Percentiles rank a stretch among this genome's conserved stretches.
Evolutionary conservation across 2,329 filamentous ascomycete genomes (phyloP).

Genomic region (Fusarium temperatum): DNA sequence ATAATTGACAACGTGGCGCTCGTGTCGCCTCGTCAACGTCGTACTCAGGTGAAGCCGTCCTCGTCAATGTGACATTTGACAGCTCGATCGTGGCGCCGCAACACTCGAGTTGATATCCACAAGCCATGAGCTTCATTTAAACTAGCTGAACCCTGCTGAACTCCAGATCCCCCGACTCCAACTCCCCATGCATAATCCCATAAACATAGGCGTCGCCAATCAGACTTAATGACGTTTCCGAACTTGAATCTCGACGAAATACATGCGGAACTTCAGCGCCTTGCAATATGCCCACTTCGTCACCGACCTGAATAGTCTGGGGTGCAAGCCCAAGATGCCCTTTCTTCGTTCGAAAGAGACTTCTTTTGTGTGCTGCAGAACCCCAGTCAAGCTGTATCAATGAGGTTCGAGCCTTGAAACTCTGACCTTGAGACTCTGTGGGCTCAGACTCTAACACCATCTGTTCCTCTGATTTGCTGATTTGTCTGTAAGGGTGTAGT

Average conservation of each 20-base stretch:
- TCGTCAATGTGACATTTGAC: background rate
- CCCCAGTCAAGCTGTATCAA: background rate
- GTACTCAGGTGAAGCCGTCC: background rate
- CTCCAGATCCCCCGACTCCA: background rate
- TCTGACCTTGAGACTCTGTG: background rate
- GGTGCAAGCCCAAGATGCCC: background rate
- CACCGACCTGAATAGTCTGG: background rate
- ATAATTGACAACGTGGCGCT: background rate
- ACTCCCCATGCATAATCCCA: background rate
- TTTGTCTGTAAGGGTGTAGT: background rate
- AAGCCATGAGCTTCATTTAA: background rate
- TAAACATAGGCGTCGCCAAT: background rate
- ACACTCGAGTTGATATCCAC: rapidly evolving
- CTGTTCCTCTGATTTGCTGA: background rate
- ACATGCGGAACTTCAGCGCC: background rate
- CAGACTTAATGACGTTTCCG: background rate
- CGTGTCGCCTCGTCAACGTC: background rate
- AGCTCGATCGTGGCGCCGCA: background rate
- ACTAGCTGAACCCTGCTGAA: background rate
- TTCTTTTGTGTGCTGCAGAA: background rate
- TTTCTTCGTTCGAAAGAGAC: background rate
- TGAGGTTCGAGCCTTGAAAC: background rate
- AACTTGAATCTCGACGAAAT: background rate
- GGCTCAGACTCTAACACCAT: background rate
- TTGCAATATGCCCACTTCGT: background rate